These are phyloP conservation scores for Naganishia albida DNA, from an alignment of 1,284 basidiomycete genomes.

Conservation along the genomic window DNA sequence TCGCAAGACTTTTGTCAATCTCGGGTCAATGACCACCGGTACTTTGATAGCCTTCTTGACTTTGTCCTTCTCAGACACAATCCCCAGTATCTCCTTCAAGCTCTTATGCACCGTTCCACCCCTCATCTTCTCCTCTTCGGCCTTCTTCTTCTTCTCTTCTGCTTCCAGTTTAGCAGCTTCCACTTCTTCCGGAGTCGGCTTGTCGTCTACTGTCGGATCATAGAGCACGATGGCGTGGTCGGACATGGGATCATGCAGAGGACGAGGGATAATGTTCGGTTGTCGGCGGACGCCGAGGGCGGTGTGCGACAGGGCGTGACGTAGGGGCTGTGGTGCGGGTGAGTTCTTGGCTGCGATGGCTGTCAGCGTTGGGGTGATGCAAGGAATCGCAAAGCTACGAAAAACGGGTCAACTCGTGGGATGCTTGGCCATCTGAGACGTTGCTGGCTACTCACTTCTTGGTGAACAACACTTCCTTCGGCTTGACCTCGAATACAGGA, in stretches of 20 bases:
- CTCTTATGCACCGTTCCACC: slow-evolving; percentile 83
- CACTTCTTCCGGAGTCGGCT: slow-evolving; percentile 60
- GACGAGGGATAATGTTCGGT: slow-evolving; percentile 80
- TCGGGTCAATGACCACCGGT: slow-evolving; percentile 93
- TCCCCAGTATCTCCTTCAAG: slow-evolving; percentile 76
- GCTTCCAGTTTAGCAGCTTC: slow-evolving; percentile 66
- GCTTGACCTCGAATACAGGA: slow-evolving; percentile 81
- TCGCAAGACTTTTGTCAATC: slow-evolving; percentile 79
- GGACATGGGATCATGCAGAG: slow-evolving; percentile 93
- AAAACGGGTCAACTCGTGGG: background rate
- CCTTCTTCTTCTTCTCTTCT: slow-evolving; percentile 66
- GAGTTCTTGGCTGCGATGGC: slow-evolving; percentile 73
- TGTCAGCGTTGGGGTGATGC: slow-evolving; percentile 60
- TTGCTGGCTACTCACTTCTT: slow-evolving; percentile 51
- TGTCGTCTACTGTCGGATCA: slow-evolving; percentile 91
- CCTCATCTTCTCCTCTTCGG: slow-evolving; percentile 63
- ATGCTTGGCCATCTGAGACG: background rate
- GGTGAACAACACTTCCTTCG: slow-evolving; percentile 64
- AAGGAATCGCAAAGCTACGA: slow-evolving; percentile 9
- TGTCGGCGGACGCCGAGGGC: slow-evolving; percentile 85
- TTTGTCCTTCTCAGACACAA: slow-evolving; percentile 62
- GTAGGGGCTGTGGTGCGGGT: slow-evolving; percentile 64
- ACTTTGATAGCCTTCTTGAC: slow-evolving; percentile 76
- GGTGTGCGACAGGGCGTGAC: slow-evolving; percentile 66
- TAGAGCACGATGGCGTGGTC: slow-evolving; percentile 97